Conservation (phyloP, 2,329 filamentous ascomycete species). For the Talaromyces marneffei region DNA sequence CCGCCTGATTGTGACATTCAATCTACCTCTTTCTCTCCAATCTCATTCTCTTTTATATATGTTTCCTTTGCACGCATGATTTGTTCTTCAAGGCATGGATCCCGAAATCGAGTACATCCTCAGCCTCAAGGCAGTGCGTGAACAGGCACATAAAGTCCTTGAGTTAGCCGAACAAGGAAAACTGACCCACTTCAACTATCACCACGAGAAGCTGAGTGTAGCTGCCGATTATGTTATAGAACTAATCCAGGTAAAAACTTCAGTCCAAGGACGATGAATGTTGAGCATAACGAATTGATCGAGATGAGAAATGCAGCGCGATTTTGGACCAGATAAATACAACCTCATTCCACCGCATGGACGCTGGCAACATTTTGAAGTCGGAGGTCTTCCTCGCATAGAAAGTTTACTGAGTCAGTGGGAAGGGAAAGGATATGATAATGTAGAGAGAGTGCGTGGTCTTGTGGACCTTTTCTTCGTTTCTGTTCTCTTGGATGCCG, state of each 20-base stretch:
- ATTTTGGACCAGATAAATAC: constrained; percentile 7
- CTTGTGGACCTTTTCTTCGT: constrained; percentile 58
- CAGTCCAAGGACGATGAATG: not conserved
- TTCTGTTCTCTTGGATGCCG: constrained; percentile 51
- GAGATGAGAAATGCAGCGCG: not conserved
- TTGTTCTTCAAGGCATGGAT: not conserved
- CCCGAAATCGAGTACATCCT: constrained; percentile 13
- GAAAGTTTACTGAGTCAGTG: constrained; percentile 41
- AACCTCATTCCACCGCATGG: constrained; percentile 24
- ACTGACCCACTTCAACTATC: constrained; percentile 1
- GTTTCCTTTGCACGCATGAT: not conserved
- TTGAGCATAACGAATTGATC: not conserved
- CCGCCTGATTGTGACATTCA: not conserved
- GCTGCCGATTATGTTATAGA: constrained; percentile 4
- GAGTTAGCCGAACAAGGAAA: not conserved
- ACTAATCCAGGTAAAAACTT: not conserved
- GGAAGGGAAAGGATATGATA: constrained; percentile 36
- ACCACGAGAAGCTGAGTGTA: not conserved
- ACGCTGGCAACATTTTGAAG: constrained; percentile 59
- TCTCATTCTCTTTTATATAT: not conserved
- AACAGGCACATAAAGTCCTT: not conserved
- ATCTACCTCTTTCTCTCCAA: not conserved
- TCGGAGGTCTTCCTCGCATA: constrained; percentile 49
- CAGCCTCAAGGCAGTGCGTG: not conserved
- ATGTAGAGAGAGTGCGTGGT: constrained; percentile 46